A percentile compares a stretch with the other conserved stretches of the same genome.
phyloP scores from a whole-genome alignment of 164 flowering plant genomes.

The Protea cynaroides region DNA sequence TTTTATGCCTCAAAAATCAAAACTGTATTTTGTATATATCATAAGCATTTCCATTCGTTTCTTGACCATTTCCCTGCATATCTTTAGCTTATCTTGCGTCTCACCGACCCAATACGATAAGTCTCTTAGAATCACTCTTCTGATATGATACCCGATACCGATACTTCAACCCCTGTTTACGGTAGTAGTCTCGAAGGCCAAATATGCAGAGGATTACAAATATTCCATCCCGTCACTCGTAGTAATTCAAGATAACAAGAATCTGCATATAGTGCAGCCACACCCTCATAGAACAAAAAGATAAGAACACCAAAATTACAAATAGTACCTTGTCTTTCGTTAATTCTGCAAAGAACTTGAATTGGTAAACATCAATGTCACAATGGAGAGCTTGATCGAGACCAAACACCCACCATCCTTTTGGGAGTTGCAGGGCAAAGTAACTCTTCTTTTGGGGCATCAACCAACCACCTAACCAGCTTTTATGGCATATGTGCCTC shows the following conservation, averaged over 20 bases:
- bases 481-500: conserved; percentile 94
- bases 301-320: conserved; percentile 4
- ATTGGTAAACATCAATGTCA: conserved; percentile 97
- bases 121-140: no score
- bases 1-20: no score
- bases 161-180: no score
- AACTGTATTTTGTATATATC: no score
- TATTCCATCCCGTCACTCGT: background rate
- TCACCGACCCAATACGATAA: no score
- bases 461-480: conserved; percentile 99
- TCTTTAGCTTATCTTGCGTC: no score
- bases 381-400: conserved; percentile 94
- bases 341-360: conserved; percentile 86
- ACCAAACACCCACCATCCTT: conserved; percentile 99
- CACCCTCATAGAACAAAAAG: background rate
- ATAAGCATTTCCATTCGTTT: no score
- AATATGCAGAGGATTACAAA: background rate
- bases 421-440: conserved; percentile 93
- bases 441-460: conserved; percentile 98
- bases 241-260: background rate
- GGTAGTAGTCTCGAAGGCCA: no score
- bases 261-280: background rate
- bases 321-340: conserved; percentile 59
- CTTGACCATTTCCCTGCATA: no score
- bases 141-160: no score